Evolutionary conservation across 768 basidiomycete species (phyloP), one percentile per base, ranked within the genome.

Genomic region (Lactarius pseudohatsudake): DNA sequence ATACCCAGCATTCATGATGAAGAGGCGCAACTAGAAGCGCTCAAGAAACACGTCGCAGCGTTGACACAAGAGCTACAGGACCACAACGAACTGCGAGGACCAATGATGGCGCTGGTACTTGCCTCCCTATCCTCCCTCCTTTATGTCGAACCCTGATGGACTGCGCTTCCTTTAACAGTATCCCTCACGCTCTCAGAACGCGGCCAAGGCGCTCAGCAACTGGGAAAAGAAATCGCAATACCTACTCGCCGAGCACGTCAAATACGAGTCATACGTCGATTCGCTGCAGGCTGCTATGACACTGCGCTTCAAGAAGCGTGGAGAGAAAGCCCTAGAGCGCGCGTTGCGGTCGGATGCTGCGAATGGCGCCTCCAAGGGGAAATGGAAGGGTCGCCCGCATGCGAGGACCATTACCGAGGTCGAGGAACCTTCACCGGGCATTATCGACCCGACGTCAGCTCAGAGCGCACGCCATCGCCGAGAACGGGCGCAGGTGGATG

Each of bases 251-350:
- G 96, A 99, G 79, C 92, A 94, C 50, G 92, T 94, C 74, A 98
- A 98, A 76, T 98, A 98, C 76, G 88, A 93, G 61, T 91, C 91
- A 18, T 99, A 99, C 75, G 89, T 96, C 63, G 94, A 96, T 69
- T 92, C 94, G 7, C 82, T 99, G 36, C 86, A 89, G 74, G 78
- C 81, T 4, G 96, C 91, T 43, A 96, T 95, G 88, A 80, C 81
- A 10, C 81, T 96, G 53, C 87, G 95, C 40, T 79, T 96, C 70
- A 93, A 92, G 78, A 93, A 89, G 76, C 86, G 94, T 62, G 96
- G 96, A 36, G 93, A 98, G 77, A 95, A 92, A 78, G 86, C 84
- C 38, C 75, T 91, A 57, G 88, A 90, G 73, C 79, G 79, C 57
- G 86, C 87, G 4, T 75, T 89, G 59, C 79, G 79, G 0, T 72